Conservation (phyloP, 177 flowering plant species). For the Tripterygium wilfordii region DNA sequence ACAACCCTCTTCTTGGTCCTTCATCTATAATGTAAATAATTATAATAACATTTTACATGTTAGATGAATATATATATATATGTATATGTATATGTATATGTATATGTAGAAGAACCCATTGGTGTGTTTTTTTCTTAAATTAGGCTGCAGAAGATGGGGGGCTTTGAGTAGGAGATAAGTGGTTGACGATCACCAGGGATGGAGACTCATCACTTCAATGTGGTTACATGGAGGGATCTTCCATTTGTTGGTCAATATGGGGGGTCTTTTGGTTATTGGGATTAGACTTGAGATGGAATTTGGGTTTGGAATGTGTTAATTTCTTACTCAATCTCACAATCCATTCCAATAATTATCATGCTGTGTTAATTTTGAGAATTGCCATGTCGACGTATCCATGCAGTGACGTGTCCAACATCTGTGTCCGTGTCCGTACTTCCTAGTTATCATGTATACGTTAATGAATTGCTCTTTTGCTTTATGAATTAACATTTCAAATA, state of each 20-base stretch:
- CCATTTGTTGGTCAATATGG: slow-evolving; percentile 54
- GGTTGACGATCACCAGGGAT: slow-evolving; percentile 37
- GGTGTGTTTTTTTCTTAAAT: background rate
- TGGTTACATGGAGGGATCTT: slow-evolving; percentile 69
- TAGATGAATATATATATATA: background rate
- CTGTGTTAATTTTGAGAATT: too few species aligned
- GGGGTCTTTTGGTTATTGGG: slow-evolving; percentile 52
- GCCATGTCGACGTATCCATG: too few species aligned
- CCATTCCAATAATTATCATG: background rate
- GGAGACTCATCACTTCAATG: slow-evolving; percentile 50
- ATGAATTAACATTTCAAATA: slow-evolving; percentile 28
- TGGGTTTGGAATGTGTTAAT: slow-evolving; percentile 41
- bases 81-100: too few species aligned
- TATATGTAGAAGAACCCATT: too few species aligned
- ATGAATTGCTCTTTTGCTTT: background rate
- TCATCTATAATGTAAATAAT: slow-evolving; percentile 21
- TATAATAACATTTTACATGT: background rate
- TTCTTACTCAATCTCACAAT: background rate
- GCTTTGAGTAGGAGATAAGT: slow-evolving; percentile 41
- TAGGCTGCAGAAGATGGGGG: slow-evolving; percentile 59
- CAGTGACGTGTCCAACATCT: too few species aligned
- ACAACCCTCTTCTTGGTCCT: slow-evolving; percentile 35
- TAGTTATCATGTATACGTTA: background rate
- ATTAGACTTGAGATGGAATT: slow-evolving; percentile 57
- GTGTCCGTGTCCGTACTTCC: too few species aligned